These are phyloP conservation scores for Aspergillus asperescens DNA, from an alignment of 495 filamentous ascomycete genomes.

Conservation along the genomic window DNA sequence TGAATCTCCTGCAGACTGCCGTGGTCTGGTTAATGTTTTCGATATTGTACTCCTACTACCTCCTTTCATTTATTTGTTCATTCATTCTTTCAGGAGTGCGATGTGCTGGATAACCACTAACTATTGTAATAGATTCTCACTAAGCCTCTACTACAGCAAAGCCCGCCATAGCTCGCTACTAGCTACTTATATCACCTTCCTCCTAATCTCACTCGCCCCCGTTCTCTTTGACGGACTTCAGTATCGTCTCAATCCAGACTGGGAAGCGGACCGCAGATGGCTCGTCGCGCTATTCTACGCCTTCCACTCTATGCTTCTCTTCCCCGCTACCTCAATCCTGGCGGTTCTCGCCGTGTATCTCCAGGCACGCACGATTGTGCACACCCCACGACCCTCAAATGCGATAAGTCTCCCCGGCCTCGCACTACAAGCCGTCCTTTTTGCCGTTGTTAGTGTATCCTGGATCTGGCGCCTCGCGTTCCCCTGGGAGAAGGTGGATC, in stretches of 20 bases:
- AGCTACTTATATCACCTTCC: background rate
- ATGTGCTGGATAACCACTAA: no score
- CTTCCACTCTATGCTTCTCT: background rate
- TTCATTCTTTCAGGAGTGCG: no score
- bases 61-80: no score
- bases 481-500: no score
- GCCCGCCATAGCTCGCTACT: no score
- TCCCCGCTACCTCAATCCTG: background rate
- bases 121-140: background rate
- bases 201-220: background rate
- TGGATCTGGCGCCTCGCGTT: constrained; percentile 4
- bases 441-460: background rate
- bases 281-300: background rate
- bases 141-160: background rate
- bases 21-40: background rate
- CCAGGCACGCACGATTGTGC: background rate
- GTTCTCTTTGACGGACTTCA: background rate
- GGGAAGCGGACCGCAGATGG: background rate
- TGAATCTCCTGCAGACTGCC: constrained; percentile 4
- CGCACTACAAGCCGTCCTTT: background rate
- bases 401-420: background rate
- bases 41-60: no score
- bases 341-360: background rate
- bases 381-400: background rate
- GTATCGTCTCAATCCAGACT: background rate